Evolutionary conservation across 345 rosid species (phyloP).

Genomic region (Eucalyptus caleyi): DNA sequence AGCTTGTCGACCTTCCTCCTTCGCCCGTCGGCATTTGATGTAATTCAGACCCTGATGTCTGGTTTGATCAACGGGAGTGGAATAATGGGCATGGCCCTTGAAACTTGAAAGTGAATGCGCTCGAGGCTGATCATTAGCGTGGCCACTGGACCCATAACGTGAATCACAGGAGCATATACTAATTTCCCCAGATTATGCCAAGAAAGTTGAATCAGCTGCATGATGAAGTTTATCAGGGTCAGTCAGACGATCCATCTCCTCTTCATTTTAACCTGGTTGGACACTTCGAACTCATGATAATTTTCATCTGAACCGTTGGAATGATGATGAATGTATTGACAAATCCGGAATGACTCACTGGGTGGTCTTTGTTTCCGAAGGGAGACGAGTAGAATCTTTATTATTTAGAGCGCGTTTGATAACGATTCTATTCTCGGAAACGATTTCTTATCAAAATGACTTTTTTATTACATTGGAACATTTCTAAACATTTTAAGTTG

Average conservation of each 20-base stretch:
- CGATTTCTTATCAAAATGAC: fast-evolving
- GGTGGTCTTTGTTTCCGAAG: neutral
- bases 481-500: no score
- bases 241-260: neutral
- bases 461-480: no score
- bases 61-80: neutral
- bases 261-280: neutral
- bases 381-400: neutral
- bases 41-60: neutral
- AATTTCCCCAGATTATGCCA: neutral
- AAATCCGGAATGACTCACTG: neutral
- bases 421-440: fast-evolving
- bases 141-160: neutral
- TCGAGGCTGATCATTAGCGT: neutral
- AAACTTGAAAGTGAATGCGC: neutral
- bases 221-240: neutral
- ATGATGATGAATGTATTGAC: neutral
- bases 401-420: fast-evolving
- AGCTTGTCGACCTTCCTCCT: neutral
- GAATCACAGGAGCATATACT: neutral
- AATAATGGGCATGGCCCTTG: neutral
- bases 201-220: neutral
- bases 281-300: neutral
- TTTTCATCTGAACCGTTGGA: neutral
- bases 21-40: neutral